Evolutionary conservation across 371 early-diverging fungal species (phyloP), one percentile per base, ranked within the genome.

Genomic region (Syncephalastrum monosporum): DNA sequence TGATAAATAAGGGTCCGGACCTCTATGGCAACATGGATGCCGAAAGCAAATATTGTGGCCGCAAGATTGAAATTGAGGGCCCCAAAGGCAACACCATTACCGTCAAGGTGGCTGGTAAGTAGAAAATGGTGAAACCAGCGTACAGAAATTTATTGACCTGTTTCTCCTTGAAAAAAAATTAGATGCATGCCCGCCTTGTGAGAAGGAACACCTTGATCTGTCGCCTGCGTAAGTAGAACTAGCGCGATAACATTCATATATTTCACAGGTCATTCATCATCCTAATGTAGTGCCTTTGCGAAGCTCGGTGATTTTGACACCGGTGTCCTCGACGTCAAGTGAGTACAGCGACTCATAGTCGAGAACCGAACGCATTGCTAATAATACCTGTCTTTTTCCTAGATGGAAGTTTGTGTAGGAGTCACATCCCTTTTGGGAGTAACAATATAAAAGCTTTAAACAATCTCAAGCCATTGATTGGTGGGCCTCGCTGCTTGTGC

Each of bases 251-350:
- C 15, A 45, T 7, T 52, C 4, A 53, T 29, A 43, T 43, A 54
- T 7, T 51, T 24, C 8, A 12, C 24, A 3, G 12, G 44, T 46
- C 3, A 27, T 16, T 4, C n/a, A 33, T 4, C 24, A 24, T 53
- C 42, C 42, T 33, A n/a, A 6, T 10, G 21, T 41, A 64, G 64
- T 61, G 75, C 71, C 19, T 74, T 74, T 50, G 59, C 23, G 2
- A 51, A 72, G 41, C 59, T 76, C 21, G 73, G 69, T 38, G 53
- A 56, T 8, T 61, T 60, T 42, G 57, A 59, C 24, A 63, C 49
- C 12, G 73, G 76, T 47, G 47, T 69, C 16, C 64, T 73, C 6
- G 60, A 70, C 16, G 73, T 76, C 50, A 61, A 67, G 23, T 76
- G 8, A 33, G 38, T 33, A 12, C 8, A 33, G 10, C 12, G 38